Base-by-base conservation (phyloP, 108 stramenopile genomes). In the Conticribra guillardii region DNA sequence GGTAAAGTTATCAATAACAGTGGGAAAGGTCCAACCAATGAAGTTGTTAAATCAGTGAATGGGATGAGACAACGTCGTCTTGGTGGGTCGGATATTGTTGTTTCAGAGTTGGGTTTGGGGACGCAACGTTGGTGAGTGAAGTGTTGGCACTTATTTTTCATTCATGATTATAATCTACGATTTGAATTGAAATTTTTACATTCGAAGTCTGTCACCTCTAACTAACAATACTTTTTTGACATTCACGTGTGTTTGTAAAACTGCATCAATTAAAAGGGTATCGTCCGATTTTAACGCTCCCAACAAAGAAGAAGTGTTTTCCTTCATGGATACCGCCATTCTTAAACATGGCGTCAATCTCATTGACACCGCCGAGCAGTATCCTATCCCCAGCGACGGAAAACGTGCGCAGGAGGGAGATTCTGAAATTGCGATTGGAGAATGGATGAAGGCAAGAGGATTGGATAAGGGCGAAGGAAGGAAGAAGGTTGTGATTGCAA, bases 321-420 rank as follows among this genome's bases (percentile, higher is more conserved):
- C 84, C 46, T 89, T 91, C 50, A 89, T 94, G 92, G 92, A 94
- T 57, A 47, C 82, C 33, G 92, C 92, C 51, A 85, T 91, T 61
- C 63, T 91, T 24, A 73, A 89, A 48, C 51, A 79, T 23, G 92
- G 92, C 9, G 89, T 94, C 67, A 90, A 95, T 60, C 80, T 95
- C 9, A 84, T 95, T 26, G 94, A 95, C 68, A 89, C 88, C 8
- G 91, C 95, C 4, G 91, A 92, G 73, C 90, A 91, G 54, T 96
- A 94, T 71, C 93, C 93, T 4, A 94, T 94, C 71, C 96, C 96
- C 1, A 81, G 79, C 30, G 79, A 89, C 71, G 77, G 53, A 15
- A 62, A 70, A 64, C 50, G 33, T 19, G 79, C 82, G 15, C 24
- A 59, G 3, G 92, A 94, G 64, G 96, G 96, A 16, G 88, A 87